phyloP scores from a whole-genome alignment of 257 asterid species.

The Salvia hispanica region DNA sequence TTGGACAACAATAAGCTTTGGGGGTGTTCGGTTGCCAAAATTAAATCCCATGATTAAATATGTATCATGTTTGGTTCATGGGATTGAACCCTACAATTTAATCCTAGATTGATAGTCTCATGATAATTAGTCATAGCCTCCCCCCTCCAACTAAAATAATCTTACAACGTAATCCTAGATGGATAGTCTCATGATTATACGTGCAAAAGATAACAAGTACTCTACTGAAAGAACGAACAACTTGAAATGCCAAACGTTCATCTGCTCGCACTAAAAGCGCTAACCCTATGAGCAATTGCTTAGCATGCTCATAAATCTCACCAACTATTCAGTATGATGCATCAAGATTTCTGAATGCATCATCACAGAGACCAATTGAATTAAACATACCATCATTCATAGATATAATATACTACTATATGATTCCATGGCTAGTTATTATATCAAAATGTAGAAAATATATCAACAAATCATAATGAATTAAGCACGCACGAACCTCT shows the following conservation, averaged over 20 bases:
- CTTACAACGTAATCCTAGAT: no score
- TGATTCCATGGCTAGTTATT: not conserved
- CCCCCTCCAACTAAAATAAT: no score
- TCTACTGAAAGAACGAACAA: not conserved
- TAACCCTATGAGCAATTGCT: not conserved
- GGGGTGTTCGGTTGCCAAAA: no score
- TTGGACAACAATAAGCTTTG: not conserved
- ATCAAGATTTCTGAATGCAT: not conserved
- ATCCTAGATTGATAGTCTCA: no score
- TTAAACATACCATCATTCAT: not conserved
- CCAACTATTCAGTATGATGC: not conserved
- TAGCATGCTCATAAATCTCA: not conserved
- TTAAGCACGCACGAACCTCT: constrained; percentile 49
- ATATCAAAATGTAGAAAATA: not conserved
- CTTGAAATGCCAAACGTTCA: not conserved
- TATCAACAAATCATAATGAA: constrained; percentile 6
- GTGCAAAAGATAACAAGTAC: not conserved
- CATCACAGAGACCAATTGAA: not conserved
- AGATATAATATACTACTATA: not conserved
- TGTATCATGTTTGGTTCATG: no score
- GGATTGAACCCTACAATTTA: no score
- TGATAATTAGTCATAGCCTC: no score
- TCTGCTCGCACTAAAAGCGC: not conserved
- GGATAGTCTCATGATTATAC: no score
- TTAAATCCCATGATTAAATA: no score